Evolutionary conservation across 1,284 basidiomycete genomes (phyloP), one percentile per base, ranked within the genome.

Genomic region (Neonothopanus nambi): DNA sequence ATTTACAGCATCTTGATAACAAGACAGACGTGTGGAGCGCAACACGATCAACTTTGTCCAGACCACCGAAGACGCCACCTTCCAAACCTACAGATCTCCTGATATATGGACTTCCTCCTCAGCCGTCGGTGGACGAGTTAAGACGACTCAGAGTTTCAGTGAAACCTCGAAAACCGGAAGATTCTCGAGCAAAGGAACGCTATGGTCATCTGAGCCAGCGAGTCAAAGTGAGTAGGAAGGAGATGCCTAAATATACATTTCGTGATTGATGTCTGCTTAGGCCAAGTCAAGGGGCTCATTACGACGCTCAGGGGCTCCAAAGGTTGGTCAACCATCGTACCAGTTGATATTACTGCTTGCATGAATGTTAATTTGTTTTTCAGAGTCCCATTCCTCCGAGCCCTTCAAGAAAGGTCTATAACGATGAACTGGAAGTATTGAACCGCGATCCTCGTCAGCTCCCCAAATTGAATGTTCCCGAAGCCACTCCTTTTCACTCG

Each of bases 61-160:
- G 41, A 3, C 36, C 37, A 23, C 26, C 21, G 15, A 43, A 51
- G 17, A 38, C 18, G 15, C 17, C 15, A 7, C 13, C 35, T 23
- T 23, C 26, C 11, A 40, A 28, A 20, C 48, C 50, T n/a, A 43
- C 55, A 37, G 52, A 61, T 28, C 49, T 61, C 6, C 55, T 63
- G 6, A 37, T 59, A 1, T 63, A 59, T 24, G 55, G 52, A 9
- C 39, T 63, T 15, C 61, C 61, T 2, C 38, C 54, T 1, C 61
- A 61, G 26, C 60, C 61, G n/a, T 38, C 40, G 13, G 21, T 46
- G 3, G 51, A 55, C 18, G 51, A 51, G 26, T 26, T 53, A 3
- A 37, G 41, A 38, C 52, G 44, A 41, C 46, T 54, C 15, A 42
- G 47, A 13, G 9, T 18, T 1, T 36, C 52, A 7, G 23, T 46